These are phyloP conservation scores for Hura crepitans DNA, from an alignment of 441 rosid species.

Conservation along the genomic window DNA sequence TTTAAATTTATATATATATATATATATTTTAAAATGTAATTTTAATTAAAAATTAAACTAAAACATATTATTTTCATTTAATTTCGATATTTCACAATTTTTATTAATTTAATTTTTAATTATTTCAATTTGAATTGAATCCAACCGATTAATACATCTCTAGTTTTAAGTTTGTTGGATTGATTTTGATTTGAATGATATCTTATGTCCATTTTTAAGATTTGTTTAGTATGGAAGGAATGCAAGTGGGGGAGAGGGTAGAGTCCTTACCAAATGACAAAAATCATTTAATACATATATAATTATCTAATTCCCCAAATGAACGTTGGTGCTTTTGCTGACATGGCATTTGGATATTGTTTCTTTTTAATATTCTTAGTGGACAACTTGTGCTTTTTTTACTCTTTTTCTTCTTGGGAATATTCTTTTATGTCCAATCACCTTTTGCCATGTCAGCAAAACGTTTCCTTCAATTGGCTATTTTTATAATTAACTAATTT, in stretches of 20 bases:
- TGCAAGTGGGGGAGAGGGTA: constrained; percentile 29
- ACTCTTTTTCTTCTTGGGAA: background rate
- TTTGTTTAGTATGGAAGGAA: constrained; percentile 5
- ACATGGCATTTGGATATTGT: background rate
- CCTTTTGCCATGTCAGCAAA: background rate
- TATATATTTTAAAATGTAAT: no score
- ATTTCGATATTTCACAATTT: no score
- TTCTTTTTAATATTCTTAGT: background rate
- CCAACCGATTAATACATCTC: no score
- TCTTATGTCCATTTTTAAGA: background rate
- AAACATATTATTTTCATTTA: no score
- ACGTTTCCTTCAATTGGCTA: background rate
- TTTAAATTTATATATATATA: no score
- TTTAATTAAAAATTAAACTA: no score
- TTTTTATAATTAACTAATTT: background rate
- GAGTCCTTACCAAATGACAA: background rate
- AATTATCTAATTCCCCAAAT: background rate
- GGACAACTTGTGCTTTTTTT: background rate
- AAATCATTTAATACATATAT: background rate
- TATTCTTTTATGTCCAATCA: background rate
- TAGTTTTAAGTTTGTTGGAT: constrained; percentile 9
- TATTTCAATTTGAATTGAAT: no score
- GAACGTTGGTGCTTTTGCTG: constrained; percentile 1
- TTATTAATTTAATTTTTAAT: no score
- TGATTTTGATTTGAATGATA: constrained; percentile 10